Conservation (phyloP, 2,329 filamentous ascomycete species). For the Paecilomyces variotii region DNA sequence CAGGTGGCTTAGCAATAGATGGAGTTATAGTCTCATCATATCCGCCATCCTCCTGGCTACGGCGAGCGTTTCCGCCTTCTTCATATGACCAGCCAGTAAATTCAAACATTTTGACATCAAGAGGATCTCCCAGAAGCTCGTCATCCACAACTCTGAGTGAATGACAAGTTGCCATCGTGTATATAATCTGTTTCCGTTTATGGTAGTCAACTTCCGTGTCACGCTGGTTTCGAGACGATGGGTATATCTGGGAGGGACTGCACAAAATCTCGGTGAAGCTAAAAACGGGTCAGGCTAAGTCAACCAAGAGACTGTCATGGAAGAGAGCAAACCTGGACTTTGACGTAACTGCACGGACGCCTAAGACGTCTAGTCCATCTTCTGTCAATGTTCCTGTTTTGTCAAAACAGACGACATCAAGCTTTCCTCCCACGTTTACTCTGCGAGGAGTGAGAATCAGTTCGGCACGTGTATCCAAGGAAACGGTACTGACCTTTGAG, state of each 20-base stretch:
- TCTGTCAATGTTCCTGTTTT: constrained; percentile 98
- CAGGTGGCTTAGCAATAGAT: constrained; percentile 78
- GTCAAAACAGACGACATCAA: constrained; percentile 96
- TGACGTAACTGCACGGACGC: constrained; percentile 68
- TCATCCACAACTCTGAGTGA: constrained; percentile 79
- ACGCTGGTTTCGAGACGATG: constrained; percentile 46
- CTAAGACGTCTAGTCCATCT: constrained; percentile 88
- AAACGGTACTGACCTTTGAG: constrained; percentile 52
- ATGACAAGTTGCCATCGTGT: constrained; percentile 97
- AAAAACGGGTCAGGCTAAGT: constrained; percentile 9
- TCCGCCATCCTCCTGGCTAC: constrained; percentile 60
- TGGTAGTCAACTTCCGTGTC: constrained; percentile 54
- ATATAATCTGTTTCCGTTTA: constrained; percentile 63
- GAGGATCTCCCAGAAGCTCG: constrained; percentile 83
- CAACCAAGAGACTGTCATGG: background rate
- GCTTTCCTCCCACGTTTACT: constrained; percentile 91
- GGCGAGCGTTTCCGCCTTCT: constrained; percentile 64
- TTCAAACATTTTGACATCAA: constrained; percentile 98
- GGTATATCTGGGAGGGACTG: constrained; percentile 53
- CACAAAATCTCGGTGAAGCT: constrained; percentile 70
- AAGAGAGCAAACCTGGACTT: constrained; percentile 34
- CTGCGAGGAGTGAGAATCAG: constrained; percentile 29
- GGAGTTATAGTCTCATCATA: constrained; percentile 66
- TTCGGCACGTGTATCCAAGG: background rate
- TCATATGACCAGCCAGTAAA: constrained; percentile 91